Base-by-base conservation (phyloP, 768 basidiomycete species). In the Pulveroboletus sp. region DNA sequence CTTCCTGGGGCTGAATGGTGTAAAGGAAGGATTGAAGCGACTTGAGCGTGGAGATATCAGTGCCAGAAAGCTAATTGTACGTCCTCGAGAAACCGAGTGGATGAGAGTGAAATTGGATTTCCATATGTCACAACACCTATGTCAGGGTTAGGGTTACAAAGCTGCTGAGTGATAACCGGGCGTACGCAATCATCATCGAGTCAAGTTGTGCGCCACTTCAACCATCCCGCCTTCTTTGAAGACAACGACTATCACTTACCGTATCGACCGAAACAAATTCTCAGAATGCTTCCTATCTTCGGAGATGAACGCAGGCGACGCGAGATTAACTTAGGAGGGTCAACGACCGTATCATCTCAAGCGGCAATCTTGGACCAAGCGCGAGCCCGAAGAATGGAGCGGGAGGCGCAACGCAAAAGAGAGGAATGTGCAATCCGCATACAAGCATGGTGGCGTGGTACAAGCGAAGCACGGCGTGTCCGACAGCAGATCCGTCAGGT, bases 251-350 rank as follows among this genome's bases (percentile, higher is more conserved):
- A 19, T 53, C 34, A 6, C 17, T 32, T 13, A 6, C 40, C 12
- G 26, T 19, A 47, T 37, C 41, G 20, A 49, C 37, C 6, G 10
- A 1, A 38, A 16, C 26, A 43, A 22, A 20, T 19, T 3, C 29
- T 35, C 10, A 39, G 32, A 20, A 73, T 73, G 68, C 61, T 75
- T 46, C 74, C 76, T 14, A 42, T 81, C 38, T 80, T 82, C 56
- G 76, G 73, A 31, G 72, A 75, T 58, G 77, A 83, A 44, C 68
- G 71, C 37, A 65, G 71, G 40, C 74, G 80, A 47, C 77, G 83
- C 37, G 75, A 77, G 57, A 91, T 91, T 56, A 90, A 91, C 63
- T 76, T 91, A 17, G 89, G 89, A 14, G 89, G 89, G 2, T 65
- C 77, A 2, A 76, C 73, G 0, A 64, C 76, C 17, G 75, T 73